A percentile compares a stretch with the other conserved stretches of the same genome.
Conservation (phyloP, 73 alveolate genomes). For the Paramecium pentaurelia region DNA sequence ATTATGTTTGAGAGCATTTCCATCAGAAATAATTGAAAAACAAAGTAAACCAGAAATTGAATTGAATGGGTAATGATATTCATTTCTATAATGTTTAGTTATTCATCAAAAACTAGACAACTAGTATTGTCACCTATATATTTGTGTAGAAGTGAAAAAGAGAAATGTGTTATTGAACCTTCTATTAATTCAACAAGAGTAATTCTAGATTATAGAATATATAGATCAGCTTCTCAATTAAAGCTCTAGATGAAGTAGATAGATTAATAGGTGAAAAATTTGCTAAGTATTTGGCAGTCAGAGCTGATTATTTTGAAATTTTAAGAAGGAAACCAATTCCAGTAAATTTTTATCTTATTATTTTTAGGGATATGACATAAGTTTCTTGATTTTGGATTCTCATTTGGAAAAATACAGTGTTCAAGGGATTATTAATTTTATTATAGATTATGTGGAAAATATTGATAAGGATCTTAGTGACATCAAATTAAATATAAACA, state of each 20-base stretch:
- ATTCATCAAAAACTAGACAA: conserved; percentile 15
- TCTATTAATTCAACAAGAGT: conserved; percentile 74
- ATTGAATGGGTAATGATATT: conserved; percentile 20
- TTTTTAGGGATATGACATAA: conserved; percentile 69
- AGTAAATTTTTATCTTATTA: background rate
- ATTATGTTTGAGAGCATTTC: conserved; percentile 6
- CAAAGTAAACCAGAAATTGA: conserved; percentile 42
- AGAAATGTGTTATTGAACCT: conserved; percentile 77
- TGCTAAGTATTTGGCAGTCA: conserved; percentile 39
- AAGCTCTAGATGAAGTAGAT: conserved; percentile 8
- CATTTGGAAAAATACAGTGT: conserved; percentile 75
- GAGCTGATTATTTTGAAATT: conserved; percentile 49
- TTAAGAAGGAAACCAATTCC: conserved; percentile 47
- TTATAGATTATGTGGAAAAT: conserved; percentile 79
- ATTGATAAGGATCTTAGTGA: conserved; percentile 85
- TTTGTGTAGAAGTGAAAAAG: conserved; percentile 81
- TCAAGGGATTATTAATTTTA: conserved; percentile 82
- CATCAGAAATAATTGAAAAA: conserved; percentile 42
- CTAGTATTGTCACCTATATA: conserved; percentile 67
- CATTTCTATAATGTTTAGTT: background rate
- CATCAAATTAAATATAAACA: conserved; percentile 77
- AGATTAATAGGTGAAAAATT: conserved; percentile 19
- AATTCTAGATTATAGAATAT: background rate
- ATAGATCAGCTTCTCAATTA: conserved; percentile 37
- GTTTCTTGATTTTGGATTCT: conserved; percentile 77